Base-by-base conservation (phyloP, 1,284 basidiomycete species). In the Ustilago sp. region DNA sequence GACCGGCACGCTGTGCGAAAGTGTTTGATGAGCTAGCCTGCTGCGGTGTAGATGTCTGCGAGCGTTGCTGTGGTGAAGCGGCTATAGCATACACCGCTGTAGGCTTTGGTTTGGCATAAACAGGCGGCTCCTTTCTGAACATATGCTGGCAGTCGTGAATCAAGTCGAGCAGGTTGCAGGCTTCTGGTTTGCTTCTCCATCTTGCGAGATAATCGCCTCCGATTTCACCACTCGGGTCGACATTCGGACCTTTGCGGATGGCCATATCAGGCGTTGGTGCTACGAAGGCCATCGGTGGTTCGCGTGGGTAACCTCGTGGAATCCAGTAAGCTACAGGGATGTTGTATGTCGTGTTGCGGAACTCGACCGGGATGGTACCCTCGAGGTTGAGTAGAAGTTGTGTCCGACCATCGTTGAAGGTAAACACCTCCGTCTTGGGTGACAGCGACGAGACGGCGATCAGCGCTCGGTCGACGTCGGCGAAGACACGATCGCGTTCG, bases 251-350 rank as follows among this genome's bases (percentile, higher is more conserved):
- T 32, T 93, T 89, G 73, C 92, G 91, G 76, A 99, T 90, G 66
- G 95, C 91, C 93, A 99, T 95, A 80, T 93, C 92, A 57, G 88
- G 89, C 0, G 94, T 98, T n/a, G 97, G 96, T 12, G 94, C 92
- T 72, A 99, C 95, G 87, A 94, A 98, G n/a, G 90, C 89, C 80
- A 99, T 90, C 8, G 97, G 97, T 2, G 94, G 91, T 36, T 89
- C 88, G 50, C 89, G 88, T 3, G 84, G 82, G 52, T 83, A 85
- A 12, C 65, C 76, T 17, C 72, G 65, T 4, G 82, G 82, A 6
- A 86, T 68, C 96, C 96, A 99, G 73, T 97, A 80, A 15, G 93
- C 90, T 80, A 99, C 87, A 2, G 97, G 96, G 79, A 99, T 98
- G 86, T 99, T 94, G 88, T 99, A 99, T 0, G 92, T 89, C 0